Percentiles rank a stretch among this genome's conserved stretches.
Evolutionary conservation across 805 yeast species (phyloP).

Genomic region (Kodamaea hsintzibuensis): DNA sequence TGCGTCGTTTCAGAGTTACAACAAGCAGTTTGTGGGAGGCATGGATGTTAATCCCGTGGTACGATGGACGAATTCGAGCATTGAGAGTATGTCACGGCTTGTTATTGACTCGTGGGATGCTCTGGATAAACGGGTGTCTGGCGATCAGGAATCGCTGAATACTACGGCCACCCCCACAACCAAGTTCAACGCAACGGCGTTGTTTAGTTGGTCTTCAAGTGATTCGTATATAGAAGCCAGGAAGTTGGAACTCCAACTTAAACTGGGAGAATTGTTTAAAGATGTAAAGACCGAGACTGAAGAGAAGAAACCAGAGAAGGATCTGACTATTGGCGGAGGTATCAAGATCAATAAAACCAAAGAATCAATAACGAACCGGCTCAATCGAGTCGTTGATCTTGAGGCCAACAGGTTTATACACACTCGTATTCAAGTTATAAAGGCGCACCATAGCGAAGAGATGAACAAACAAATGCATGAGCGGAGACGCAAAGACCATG

Average conservation of each 20-base stretch:
- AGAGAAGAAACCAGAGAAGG: neutral
- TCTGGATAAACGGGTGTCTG: conserved; percentile 13
- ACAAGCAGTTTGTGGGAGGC: conserved; percentile 31
- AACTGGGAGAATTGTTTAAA: conserved; percentile 4
- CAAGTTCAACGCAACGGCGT: conserved; percentile 26
- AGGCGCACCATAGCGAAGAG: conserved; percentile 39
- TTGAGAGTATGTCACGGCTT: conserved; percentile 21
- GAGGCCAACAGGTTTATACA: conserved; percentile 42
- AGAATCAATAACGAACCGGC: conserved; percentile 24
- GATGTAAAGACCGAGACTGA: neutral
- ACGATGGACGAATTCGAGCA: conserved; percentile 33
- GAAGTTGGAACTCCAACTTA: conserved; percentile 23
- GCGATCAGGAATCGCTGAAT: conserved; percentile 10
- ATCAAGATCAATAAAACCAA: conserved; percentile 16
- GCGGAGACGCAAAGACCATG: conserved; percentile 42
- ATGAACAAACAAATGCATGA: conserved; percentile 38
- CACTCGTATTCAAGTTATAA: conserved; percentile 37
- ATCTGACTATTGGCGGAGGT: conserved; percentile 1
- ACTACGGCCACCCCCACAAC: neutral
- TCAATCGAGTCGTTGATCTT: conserved; percentile 31
- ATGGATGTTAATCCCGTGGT: conserved; percentile 16
- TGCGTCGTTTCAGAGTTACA: conserved; percentile 33
- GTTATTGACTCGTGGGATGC: conserved; percentile 28
- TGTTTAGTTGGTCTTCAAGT: conserved; percentile 45
- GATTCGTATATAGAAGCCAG: conserved; percentile 39